Evolutionary conservation across 1,139 yeast species (phyloP), one percentile per base, ranked within the genome.

Genomic region (Sugiyamaella paludigena): DNA sequence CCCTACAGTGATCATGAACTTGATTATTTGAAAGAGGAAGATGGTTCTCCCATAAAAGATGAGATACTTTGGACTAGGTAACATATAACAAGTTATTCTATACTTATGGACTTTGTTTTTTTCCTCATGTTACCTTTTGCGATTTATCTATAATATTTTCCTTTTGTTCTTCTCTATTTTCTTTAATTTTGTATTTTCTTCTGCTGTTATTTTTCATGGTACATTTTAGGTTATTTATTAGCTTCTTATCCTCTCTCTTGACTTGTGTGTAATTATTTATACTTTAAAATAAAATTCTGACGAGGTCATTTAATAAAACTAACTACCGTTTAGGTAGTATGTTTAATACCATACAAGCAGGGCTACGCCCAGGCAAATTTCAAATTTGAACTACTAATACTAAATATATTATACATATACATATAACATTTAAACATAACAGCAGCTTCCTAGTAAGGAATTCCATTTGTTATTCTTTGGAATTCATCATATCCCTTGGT

Each of bases 401-500:
- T 19, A 19, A 19, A 19, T 19, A 19, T 19, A 19, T 19, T 19
- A 19, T 4, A 3, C 24, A 4, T 19, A 19, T 19, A 19, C 5
- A 19, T 19, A 19, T 19, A 19, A 19, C 24, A 4, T 19, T 19
- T 19, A 19, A 4, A 19, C 5, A 19, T 19, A 19, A 5, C 24
- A 19, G 24, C 24, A 19, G 24, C 24, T 19, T 19, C 5, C 5
- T 72, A 88, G 63, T 89, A 91, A 13, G 98, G 98, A 67, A 92
- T 92, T 54, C 98, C 98, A 64, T 92, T 92, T 40, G 98, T 92
- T 57, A 92, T 66, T 62, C 95, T 78, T 70, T 94, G 99, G 80
- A 94, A 94, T 71, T 91, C 97, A 66, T 94, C 99, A 67, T 94
- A 94, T 19, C 97, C 98, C 68, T 84, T 86, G 37, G 98, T 92